These are phyloP conservation scores for Boletus reticuloceps DNA, from an alignment of 768 basidiomycete genomes.

Conservation along the genomic window DNA sequence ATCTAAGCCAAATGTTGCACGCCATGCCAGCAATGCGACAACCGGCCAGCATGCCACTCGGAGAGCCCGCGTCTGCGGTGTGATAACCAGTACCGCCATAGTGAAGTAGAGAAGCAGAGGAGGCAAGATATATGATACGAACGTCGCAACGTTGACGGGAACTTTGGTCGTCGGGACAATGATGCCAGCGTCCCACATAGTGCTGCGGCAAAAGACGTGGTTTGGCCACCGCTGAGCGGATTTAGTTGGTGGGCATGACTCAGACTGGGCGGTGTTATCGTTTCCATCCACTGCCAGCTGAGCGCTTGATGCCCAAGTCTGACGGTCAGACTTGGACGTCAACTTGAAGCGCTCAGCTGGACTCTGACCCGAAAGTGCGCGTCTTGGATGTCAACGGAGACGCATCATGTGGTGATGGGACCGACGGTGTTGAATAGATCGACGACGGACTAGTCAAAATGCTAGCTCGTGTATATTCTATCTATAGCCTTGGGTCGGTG, in stretches of 20 bases:
- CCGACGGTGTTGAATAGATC: no score
- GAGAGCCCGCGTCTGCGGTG: background rate
- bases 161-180: background rate
- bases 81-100: background rate
- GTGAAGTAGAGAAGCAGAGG: background rate
- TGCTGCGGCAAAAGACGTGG: background rate
- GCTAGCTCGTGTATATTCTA: background rate
- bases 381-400: no score
- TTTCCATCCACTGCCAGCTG: no score
- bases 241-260: no score
- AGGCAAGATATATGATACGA: background rate
- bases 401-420: no score
- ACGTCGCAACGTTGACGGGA: background rate
- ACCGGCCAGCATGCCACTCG: background rate
- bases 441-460: no score
- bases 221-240: no score
- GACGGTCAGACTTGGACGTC: no score
- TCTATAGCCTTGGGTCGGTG: conserved; percentile 43
- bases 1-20: background rate
- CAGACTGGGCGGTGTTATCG: no score
- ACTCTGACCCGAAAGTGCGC: no score
- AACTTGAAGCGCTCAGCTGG: no score
- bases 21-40: background rate
- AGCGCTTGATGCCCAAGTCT: no score
- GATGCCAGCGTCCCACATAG: background rate